These are phyloP conservation scores for Umbelopsis vinacea DNA, from an alignment of 192 early-diverging fungal species.

Conservation along the genomic window DNA sequence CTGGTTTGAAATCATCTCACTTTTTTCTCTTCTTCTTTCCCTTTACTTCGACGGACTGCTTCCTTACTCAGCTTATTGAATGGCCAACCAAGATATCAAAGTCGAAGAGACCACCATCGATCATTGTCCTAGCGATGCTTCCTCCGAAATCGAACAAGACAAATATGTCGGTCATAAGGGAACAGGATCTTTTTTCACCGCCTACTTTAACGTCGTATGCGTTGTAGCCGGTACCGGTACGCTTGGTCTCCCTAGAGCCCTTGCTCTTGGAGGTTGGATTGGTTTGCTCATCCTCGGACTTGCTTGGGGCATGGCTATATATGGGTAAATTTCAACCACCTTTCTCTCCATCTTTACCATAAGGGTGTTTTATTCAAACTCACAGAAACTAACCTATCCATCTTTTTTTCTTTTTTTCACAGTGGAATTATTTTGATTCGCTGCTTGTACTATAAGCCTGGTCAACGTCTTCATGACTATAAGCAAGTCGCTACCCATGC, in stretches of 20 bases:
- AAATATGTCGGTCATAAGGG: constrained; percentile 26
- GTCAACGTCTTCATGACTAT: constrained; percentile 53
- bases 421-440: constrained; percentile 74
- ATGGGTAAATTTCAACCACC: constrained; percentile 32
- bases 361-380: not conserved
- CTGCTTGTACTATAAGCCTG: constrained; percentile 76
- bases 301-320: constrained; percentile 68
- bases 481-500: constrained; percentile 75
- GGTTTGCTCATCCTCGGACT: constrained; percentile 71
- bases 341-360: not conserved
- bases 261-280: constrained; percentile 78
- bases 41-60: not conserved
- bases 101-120: constrained; percentile 29
- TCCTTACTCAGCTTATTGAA: not conserved
- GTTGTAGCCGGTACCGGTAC: constrained; percentile 82
- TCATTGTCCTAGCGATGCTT: constrained; percentile 27
- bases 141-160: constrained; percentile 4
- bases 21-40: not conserved
- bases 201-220: constrained; percentile 37
- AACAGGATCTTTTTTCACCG: constrained; percentile 29
- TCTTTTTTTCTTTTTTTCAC: not conserved
- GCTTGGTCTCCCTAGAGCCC: constrained; percentile 81
- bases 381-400: not conserved
- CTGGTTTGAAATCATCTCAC: not conserved
- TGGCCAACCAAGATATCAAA: constrained; percentile 16